A percentile compares a stretch with the other conserved stretches of the same genome.
Evolutionary conservation across 148 eudicot genomes (phyloP).

Genomic region (Silene uniflora): DNA sequence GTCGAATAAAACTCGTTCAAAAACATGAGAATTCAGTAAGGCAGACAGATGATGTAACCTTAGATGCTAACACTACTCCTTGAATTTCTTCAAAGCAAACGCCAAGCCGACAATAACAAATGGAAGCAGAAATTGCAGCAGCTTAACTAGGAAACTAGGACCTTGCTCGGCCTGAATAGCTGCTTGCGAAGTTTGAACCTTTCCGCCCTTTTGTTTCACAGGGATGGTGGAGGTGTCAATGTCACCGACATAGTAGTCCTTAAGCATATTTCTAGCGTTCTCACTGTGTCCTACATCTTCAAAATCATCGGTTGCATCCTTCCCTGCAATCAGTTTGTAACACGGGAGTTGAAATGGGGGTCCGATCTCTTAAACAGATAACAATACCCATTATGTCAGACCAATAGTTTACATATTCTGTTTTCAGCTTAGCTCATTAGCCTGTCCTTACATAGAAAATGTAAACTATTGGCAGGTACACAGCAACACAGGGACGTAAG

Average conservation of each 20-base stretch:
- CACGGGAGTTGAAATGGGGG: neutral
- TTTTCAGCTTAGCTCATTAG: too few relatives aligned
- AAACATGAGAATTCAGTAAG: too few relatives aligned
- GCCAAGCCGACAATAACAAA: conserved; percentile 29
- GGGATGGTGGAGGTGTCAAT: conserved; percentile 33
- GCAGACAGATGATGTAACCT: too few relatives aligned
- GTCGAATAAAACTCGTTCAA: too few relatives aligned
- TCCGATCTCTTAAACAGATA: too few relatives aligned
- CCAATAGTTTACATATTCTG: too few relatives aligned
- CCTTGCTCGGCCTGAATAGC: conserved; percentile 17
- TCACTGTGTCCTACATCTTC: conserved; percentile 51
- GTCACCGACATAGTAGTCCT: conserved; percentile 33
- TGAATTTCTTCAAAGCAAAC: conserved; percentile 27
- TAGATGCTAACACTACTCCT: conserved; percentile 22
- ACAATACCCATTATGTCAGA: too few relatives aligned
- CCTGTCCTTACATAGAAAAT: too few relatives aligned
- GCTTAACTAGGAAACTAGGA: conserved; percentile 25
- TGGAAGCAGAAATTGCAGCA: conserved; percentile 36
- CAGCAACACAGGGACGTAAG: too few relatives aligned
- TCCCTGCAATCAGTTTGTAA: conserved; percentile 24
- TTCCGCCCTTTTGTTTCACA: conserved; percentile 6
- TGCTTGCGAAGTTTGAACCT: conserved; percentile 4
- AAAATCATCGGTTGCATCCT: conserved; percentile 50
- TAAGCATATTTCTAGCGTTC: conserved; percentile 35
- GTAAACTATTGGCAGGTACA: neutral